Conservation (phyloP, 768 basidiomycete species). For the Sporobolomyces roseus region DNA sequence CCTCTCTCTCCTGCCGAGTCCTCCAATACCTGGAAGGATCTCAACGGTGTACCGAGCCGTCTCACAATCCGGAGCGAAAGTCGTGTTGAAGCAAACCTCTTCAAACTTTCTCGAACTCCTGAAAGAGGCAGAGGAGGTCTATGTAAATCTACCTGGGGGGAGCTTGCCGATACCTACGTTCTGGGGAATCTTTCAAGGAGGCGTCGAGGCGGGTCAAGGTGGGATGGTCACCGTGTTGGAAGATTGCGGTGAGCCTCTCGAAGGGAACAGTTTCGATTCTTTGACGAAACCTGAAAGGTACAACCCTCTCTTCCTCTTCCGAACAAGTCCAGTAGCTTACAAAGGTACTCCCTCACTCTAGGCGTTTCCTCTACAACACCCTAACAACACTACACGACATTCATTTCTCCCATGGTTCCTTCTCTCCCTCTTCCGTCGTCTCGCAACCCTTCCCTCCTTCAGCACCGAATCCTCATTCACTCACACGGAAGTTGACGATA, state of each 20-base stretch:
- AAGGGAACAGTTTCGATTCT: conserved; percentile 10
- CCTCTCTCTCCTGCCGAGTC: conserved; percentile 5
- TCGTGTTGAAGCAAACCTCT: conserved; percentile 28
- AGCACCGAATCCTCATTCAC: not conserved
- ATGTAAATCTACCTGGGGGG: conserved; percentile 23
- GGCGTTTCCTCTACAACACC: conserved; percentile 18
- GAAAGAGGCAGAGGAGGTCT: conserved; percentile 30
- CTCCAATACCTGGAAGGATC: not conserved
- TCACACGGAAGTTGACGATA: conserved; percentile 15
- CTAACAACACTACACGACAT: conserved; percentile 26
- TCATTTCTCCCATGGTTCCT: conserved; percentile 30
- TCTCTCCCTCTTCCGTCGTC: conserved; percentile 36
- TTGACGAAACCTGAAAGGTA: conserved; percentile 11
- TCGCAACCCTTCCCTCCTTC: not conserved
- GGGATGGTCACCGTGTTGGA: conserved; percentile 22
- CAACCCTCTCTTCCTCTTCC: not conserved
- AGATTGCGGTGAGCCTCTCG: conserved; percentile 26
- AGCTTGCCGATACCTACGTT: conserved; percentile 29
- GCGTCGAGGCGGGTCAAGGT: conserved; percentile 3
- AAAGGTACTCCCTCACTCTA: not conserved
- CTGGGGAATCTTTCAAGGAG: conserved; percentile 26
- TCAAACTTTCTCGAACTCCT: conserved; percentile 10
- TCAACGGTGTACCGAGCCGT: conserved; percentile 27
- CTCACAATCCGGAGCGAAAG: not conserved
- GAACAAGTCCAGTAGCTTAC: no score